Conservation (phyloP, 495 filamentous ascomycete species). For the Penicillium lagena region DNA sequence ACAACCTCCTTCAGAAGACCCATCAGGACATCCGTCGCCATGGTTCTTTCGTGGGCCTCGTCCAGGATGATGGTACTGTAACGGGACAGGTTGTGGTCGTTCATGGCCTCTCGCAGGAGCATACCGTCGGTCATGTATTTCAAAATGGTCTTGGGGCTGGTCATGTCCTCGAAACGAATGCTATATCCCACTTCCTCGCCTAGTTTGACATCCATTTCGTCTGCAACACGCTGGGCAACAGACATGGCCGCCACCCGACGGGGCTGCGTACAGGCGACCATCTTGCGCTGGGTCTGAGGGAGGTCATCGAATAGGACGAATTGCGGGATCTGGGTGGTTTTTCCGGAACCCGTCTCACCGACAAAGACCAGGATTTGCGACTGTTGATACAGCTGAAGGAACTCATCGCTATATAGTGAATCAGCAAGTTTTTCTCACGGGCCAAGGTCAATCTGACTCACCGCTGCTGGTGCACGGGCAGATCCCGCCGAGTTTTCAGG, state of each 20-base stretch:
- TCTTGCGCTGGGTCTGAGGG: constrained; percentile 74
- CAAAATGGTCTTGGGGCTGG: constrained; percentile 79
- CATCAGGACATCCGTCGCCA: constrained; percentile 95
- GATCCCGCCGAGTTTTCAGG: constrained; percentile 69
- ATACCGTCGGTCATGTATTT: constrained; percentile 99
- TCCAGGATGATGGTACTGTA: constrained; percentile 99
- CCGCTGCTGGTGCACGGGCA: constrained; percentile 89
- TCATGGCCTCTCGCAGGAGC: constrained; percentile 96
- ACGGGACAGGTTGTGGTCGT: constrained; percentile 81
- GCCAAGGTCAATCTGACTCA: constrained; percentile 25
- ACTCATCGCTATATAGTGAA: constrained; percentile 63
- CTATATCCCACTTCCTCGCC: constrained; percentile 98
- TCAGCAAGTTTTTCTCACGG: background rate
- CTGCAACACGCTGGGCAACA: constrained; percentile 94
- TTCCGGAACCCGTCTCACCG: constrained; percentile 98
- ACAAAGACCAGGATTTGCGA: constrained; percentile 97
- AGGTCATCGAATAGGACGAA: constrained; percentile 97
- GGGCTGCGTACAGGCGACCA: constrained; percentile 96
- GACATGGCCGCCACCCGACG: constrained; percentile 98
- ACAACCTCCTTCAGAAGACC: constrained; percentile 86
- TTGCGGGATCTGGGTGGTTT: constrained; percentile 98
- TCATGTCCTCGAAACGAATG: constrained; percentile 98
- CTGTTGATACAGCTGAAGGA: constrained; percentile 84
- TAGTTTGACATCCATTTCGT: constrained; percentile 90
- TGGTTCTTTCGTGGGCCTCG: constrained; percentile 93